These are phyloP conservation scores for Cyberlindnera veronae DNA, from an alignment of 805 yeast species.

Conservation along the genomic window DNA sequence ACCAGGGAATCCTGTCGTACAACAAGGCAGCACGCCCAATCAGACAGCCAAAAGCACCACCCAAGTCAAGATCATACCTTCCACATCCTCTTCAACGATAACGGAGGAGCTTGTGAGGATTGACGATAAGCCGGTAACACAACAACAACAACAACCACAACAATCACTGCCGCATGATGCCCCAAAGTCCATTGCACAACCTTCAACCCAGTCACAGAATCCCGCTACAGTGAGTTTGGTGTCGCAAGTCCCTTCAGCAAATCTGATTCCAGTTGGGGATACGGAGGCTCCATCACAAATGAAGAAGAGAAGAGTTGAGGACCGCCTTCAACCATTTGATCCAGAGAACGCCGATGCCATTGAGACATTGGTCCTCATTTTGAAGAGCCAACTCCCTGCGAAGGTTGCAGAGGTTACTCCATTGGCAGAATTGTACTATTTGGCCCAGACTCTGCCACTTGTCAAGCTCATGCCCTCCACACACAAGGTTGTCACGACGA, in stretches of 20 bases:
- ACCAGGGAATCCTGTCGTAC: too few relatives aligned
- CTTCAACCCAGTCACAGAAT: neutral
- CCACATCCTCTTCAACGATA: neutral
- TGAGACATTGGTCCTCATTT: slow-evolving; percentile 41
- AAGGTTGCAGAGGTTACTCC: slow-evolving; percentile 58
- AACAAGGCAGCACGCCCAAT: slow-evolving; percentile 2
- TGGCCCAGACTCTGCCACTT: slow-evolving; percentile 84
- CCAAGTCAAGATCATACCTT: neutral
- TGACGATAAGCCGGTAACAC: too few relatives aligned
- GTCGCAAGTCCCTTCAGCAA: too few relatives aligned
- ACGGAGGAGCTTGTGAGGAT: too few relatives aligned
- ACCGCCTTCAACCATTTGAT: slow-evolving; percentile 26
- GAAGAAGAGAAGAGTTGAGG: slow-evolving; percentile 15
- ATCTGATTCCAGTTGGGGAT: too few relatives aligned
- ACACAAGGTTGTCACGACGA: slow-evolving; percentile 83
- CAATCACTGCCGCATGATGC: neutral
- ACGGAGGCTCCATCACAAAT: too few relatives aligned
- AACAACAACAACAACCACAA: slow-evolving; percentile 3
- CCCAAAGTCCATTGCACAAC: neutral
- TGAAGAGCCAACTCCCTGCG: slow-evolving; percentile 51
- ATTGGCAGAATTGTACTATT: slow-evolving; percentile 79
- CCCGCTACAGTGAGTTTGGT: too few relatives aligned
- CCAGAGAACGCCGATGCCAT: slow-evolving; percentile 39
- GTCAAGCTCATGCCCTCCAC: slow-evolving; percentile 78
- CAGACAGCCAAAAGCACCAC: neutral